Evolutionary conservation across 2,329 filamentous ascomycete genomes (phyloP).

Genomic region (Pseudopithomyces maydicus): DNA sequence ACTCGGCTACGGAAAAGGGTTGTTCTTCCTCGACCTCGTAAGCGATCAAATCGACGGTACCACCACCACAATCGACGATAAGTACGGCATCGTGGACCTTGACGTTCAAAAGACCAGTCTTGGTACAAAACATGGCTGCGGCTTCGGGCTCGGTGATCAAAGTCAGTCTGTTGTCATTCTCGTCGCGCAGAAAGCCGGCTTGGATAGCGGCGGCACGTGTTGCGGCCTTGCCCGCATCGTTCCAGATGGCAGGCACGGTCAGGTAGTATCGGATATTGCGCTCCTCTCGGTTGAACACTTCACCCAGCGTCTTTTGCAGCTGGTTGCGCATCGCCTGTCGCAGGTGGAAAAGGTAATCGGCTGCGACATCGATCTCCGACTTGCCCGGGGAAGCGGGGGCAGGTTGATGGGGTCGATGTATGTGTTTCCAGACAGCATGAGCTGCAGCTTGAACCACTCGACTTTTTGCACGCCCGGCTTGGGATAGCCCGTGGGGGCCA

Average conservation of each 20-base stretch:
- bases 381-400: conserved; percentile 96
- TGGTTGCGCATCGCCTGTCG: conserved; percentile 96
- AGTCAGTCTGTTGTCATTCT: conserved; percentile 95
- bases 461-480: conserved; percentile 98
- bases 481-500: conserved; percentile 95
- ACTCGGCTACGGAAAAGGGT: conserved; percentile 95
- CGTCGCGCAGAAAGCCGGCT: conserved; percentile 93
- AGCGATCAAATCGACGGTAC: conserved; percentile 97
- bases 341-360: conserved; percentile 97
- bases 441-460: conserved; percentile 99
- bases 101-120: conserved; percentile 91
- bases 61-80: conserved; percentile 97
- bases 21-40: conserved; percentile 98
- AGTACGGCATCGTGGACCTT: conserved; percentile 99
- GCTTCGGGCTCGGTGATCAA: conserved; percentile 96
- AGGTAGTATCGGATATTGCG: conserved; percentile 97
- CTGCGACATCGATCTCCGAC: conserved; percentile 98
- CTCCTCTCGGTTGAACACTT: conserved; percentile 97
- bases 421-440: conserved; percentile 98
- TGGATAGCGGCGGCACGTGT: conserved; percentile 95
- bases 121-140: conserved; percentile 95
- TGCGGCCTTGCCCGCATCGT: conserved; percentile 96
- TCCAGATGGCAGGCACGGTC: conserved; percentile 99
- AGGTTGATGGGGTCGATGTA: conserved; percentile 99
- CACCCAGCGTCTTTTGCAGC: conserved; percentile 92